Evolutionary conservation across 2,329 filamentous ascomycete species (phyloP).

Genomic region (Xylaria hypoxylon): DNA sequence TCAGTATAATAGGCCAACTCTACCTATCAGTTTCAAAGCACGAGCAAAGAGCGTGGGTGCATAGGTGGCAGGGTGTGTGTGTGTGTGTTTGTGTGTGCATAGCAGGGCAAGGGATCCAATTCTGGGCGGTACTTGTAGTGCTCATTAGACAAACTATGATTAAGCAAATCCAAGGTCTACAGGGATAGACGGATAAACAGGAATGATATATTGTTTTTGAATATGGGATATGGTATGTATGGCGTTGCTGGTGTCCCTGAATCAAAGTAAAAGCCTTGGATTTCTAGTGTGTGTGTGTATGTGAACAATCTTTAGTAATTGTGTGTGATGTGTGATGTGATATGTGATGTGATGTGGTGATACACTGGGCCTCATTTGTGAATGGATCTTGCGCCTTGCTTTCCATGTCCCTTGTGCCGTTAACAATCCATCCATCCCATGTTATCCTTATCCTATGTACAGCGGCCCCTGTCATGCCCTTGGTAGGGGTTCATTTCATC

Average conservation of each 20-base stretch:
- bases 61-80: constrained; percentile 30
- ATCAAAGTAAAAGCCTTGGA: constrained; percentile 29
- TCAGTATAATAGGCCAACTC: constrained; percentile 30
- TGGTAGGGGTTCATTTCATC: not conserved
- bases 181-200: constrained; percentile 26
- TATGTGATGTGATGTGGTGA: constrained; percentile 21
- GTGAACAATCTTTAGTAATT: constrained; percentile 22
- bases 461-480: not conserved
- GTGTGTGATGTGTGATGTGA: constrained; percentile 11
- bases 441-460: constrained; percentile 15
- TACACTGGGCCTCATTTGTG: constrained; percentile 27
- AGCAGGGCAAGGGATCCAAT: not conserved
- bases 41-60: constrained; percentile 41
- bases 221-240: constrained; percentile 4
- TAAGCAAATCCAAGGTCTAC: constrained; percentile 13
- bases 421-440: not conserved
- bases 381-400: constrained; percentile 11
- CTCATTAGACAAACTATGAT: constrained; percentile 6
- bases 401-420: not conserved
- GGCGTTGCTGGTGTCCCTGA: constrained; percentile 1
- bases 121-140: not conserved
- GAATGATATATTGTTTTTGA: constrained; percentile 17
- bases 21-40: constrained; percentile 25
- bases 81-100: too few relatives aligned
- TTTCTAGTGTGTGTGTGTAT: constrained; percentile 20